Base-by-base conservation (phyloP, 2,329 filamentous ascomycete species). In the Kalmusia sp. region DNA sequence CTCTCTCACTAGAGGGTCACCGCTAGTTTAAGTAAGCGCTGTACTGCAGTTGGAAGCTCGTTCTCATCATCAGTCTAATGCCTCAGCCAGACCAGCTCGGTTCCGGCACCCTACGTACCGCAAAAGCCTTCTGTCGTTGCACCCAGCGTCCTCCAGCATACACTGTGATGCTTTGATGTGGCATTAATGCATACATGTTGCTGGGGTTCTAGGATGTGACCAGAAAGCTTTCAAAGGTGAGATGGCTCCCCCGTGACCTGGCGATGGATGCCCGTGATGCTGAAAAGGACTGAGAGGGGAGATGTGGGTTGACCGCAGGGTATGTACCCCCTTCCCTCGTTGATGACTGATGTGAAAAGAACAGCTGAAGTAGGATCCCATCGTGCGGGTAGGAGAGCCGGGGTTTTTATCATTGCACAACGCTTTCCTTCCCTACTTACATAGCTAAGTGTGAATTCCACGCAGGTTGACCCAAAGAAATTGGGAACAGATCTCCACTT, bases 361-460 rank as follows among this genome's bases (percentile, higher is more conserved):
- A 51, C 49, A 46, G 41, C 49, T 41, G 7, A 31, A 30, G 39
- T 11, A 38, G 17, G 35, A 12, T 21, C 17, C 17, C 17, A 30
- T 24, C 25, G 47, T 40, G 35, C n/a, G 28, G 49, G 34, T 31
- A 51, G 49, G 40, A 34, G 49, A 30, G 40, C 40, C 49, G 49
- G 40, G 40, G 40, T 46, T 46, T 39, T 51, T 51, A 9, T 30
- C 38, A 46, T 51, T 51, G 49, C 40, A 46, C 49, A 46, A 11
- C 39, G 33, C 22, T 46, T 51, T 34, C 44, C 44, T 24, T 40
- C 40, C 40, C 41, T 40, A 51, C 49, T 34, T 40, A 38, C 27
- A 38, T 40, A 51, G 49, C 46, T 33, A 51, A 51, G 40, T 51
- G 33, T 46, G 49, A 51, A 40, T 46, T 51, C 40, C 49, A 21